Evolutionary conservation across 2,329 filamentous ascomycete species (phyloP).

Genomic region (Drechslera avenae): DNA sequence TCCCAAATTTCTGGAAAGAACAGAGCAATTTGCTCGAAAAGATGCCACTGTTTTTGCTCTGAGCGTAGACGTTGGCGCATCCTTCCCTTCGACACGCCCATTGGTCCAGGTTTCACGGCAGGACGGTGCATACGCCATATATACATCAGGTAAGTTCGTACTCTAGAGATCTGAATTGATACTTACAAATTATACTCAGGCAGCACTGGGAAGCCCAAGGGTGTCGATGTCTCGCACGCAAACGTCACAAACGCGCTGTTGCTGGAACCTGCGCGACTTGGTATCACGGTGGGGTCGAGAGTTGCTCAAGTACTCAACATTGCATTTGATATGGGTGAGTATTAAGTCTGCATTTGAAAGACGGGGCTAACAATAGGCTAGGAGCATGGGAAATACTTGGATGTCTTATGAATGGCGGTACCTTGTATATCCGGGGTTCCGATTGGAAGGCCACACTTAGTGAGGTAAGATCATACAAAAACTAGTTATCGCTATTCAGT

Average conservation of each 20-base stretch:
- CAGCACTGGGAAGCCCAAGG: constrained; percentile 64
- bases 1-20: constrained; percentile 35
- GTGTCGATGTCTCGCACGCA: constrained; percentile 62
- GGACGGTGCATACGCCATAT: constrained; percentile 52
- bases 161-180: not conserved
- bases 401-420: constrained; percentile 64
- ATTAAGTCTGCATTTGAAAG: not conserved
- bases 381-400: constrained; percentile 65
- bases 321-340: constrained; percentile 66
- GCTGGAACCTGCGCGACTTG: constrained; percentile 58
- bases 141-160: constrained; percentile 53
- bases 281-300: constrained; percentile 56
- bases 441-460: constrained; percentile 56
- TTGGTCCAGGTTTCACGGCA: constrained; percentile 16
- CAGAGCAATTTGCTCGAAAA: constrained; percentile 20
- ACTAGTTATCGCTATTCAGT: not conserved
- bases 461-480: constrained; percentile 47
- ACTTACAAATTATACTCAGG: constrained; percentile 21
- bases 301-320: constrained; percentile 64
- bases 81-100: constrained; percentile 24
- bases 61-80: constrained; percentile 14
- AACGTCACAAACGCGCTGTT: constrained; percentile 62
- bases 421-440: constrained; percentile 58
- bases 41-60: constrained; percentile 23
- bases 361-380: constrained; percentile 28